phyloP scores from a whole-genome alignment of 805 yeast species.

The Myxozyma melibiosi region DNA sequence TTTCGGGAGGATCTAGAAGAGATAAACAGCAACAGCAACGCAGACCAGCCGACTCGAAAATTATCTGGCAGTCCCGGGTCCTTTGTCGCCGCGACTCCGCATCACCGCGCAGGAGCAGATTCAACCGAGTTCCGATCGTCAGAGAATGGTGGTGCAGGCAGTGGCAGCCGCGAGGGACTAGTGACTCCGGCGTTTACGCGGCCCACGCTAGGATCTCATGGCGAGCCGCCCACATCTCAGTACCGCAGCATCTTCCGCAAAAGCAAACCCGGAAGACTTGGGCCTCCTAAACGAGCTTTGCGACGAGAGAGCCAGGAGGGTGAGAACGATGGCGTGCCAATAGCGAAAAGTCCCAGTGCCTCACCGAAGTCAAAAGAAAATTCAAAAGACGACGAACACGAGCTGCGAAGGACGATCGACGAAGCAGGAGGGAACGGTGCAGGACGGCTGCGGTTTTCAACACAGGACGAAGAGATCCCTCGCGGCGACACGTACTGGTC shows the following conservation, averaged over 20 bases:
- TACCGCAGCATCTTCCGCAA: conserved; percentile 41
- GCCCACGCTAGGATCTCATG: conserved; percentile 33
- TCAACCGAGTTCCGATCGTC: too few relatives aligned
- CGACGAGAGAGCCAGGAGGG: conserved; percentile 32
- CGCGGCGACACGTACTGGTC: conserved; percentile 15
- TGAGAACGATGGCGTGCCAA: background rate
- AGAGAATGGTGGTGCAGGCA: too few relatives aligned
- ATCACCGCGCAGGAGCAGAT: background rate
- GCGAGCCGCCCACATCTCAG: conserved; percentile 28
- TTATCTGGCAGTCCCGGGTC: background rate
- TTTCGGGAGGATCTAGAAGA: too few relatives aligned
- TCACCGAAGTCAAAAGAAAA: background rate
- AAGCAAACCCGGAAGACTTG: conserved; percentile 40
- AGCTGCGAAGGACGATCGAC: background rate
- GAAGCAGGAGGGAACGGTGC: background rate
- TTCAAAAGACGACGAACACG: background rate
- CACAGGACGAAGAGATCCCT: conserved; percentile 35
- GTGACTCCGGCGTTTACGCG: conserved; percentile 27
- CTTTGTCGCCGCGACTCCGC: background rate
- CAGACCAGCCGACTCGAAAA: background rate
- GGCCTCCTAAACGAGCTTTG: conserved; percentile 45
- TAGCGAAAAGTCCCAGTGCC: conserved; percentile 5
- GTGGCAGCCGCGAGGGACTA: background rate
- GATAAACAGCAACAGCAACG: too few relatives aligned
- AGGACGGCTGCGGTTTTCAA: conserved; percentile 18